Evolutionary conservation across 768 basidiomycete genomes (phyloP).

Genomic region (Podaxis sp.): DNA sequence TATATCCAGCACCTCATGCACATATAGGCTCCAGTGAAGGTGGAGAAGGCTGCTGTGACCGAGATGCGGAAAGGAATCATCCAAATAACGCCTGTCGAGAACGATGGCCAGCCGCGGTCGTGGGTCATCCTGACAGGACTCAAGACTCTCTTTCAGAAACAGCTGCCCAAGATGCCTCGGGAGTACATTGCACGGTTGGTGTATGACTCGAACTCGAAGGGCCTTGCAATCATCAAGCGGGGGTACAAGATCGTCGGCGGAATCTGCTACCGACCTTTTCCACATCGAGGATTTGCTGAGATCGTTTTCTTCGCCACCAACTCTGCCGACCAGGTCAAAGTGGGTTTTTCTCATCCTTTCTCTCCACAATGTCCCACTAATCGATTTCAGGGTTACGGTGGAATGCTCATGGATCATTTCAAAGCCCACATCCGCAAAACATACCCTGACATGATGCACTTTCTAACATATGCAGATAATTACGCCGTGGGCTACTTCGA

Average conservation of each 20-base stretch:
- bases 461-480: conserved; percentile 98
- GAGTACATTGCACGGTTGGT: conserved; percentile 98
- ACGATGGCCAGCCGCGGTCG: conserved; percentile 74
- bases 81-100: conserved; percentile 79
- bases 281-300: conserved; percentile 92
- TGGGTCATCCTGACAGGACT: conserved; percentile 89
- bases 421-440: conserved; percentile 86
- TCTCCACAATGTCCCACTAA: not conserved
- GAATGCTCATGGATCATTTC: conserved; percentile 98
- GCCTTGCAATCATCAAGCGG: conserved; percentile 90
- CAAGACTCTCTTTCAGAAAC: conserved; percentile 95
- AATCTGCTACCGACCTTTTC: conserved; percentile 95
- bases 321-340: conserved; percentile 96
- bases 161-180: conserved; percentile 97
- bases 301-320: conserved; percentile 99
- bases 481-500: conserved; percentile 99
- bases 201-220: conserved; percentile 89
- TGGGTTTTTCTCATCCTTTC: conserved; percentile 30
- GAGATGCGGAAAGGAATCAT: conserved; percentile 86
- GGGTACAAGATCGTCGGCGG: conserved; percentile 97
- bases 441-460: conserved; percentile 89
- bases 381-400: conserved; percentile 82
- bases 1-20: conserved; percentile 4
- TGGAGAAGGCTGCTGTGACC: conserved; percentile 76
- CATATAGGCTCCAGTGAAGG: conserved; percentile 49